Evolutionary conservation across 73 alveolate genomes (phyloP), one percentile per base, ranked within the genome.

Genomic region (Paramecium sexaurelia): DNA sequence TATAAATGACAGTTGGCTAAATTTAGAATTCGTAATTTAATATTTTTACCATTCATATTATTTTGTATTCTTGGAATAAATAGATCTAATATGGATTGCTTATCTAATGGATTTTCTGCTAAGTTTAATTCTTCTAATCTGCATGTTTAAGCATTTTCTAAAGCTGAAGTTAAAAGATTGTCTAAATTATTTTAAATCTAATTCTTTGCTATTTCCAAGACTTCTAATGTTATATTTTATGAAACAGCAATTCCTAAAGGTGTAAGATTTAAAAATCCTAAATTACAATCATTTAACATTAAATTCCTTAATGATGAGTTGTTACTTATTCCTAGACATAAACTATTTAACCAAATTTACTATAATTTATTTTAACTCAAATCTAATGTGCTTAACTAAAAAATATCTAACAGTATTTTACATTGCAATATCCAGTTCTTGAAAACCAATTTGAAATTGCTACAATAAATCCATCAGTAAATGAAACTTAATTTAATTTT

Each of bases 401-500:
- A 71, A 11, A 13, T 11, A n/a, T n/a, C n/a, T 15, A 7, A 4
- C 32, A 10, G 17, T 71, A 15, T 33, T 33, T 71, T 71, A 71
- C 86, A 35, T 71, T 37, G 83, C 83, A 61, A 13, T 24, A 29
- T 61, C 43, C 83, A 61, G 17, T 19, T 61, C 7, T 61, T 7
- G 39, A 61, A 61, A 61, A 61, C 83, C 83, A 71, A 32, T 71
- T 61, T 33, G 17, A 15, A 15, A 71, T 29, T 15, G 57, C 51
- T 11, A 33, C 15, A 13, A 78, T 15, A 40, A 41, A 78, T 1
- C 45, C 33, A 3, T 43, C 71, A 0, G 90, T 27, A 9, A 78
- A 43, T 10, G 90, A 22, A 41, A 78, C 55, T 15, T 78, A 78
- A 78, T 78, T 78, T 45, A 78, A 78, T 78, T 78, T 78, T 78